Percentiles rank a stretch among this genome's conserved stretches.
Evolutionary conservation across 768 basidiomycete genomes (phyloP).

Genomic region (Goffeauzyma gilvescens): DNA sequence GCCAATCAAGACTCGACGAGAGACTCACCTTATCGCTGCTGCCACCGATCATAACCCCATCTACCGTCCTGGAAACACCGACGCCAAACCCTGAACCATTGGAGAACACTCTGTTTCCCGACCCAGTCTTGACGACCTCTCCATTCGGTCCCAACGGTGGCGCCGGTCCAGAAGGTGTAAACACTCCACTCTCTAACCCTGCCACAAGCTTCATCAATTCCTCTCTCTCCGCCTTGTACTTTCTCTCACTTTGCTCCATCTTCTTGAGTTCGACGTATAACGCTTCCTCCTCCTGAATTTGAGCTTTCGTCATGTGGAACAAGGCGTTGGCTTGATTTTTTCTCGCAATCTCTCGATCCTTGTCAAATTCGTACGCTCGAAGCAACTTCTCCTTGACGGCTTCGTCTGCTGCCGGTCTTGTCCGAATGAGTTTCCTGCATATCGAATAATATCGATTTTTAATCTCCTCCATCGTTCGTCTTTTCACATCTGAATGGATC

Average conservation of each 20-base stretch:
- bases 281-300: constrained; percentile 87
- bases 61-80: constrained; percentile 4
- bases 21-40: constrained; percentile 28
- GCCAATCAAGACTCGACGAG: not conserved
- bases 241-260: constrained; percentile 78
- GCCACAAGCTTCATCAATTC: constrained; percentile 64
- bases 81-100: constrained; percentile 7
- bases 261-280: constrained; percentile 82
- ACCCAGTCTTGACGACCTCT: constrained; percentile 43
- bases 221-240: constrained; percentile 72
- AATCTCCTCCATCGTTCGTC: constrained; percentile 41
- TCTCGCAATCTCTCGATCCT: constrained; percentile 71
- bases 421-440: constrained; percentile 69
- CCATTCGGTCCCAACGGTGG: constrained; percentile 43
- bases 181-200: constrained; percentile 70
- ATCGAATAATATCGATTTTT: constrained; percentile 88
- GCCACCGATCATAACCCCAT: constrained; percentile 13
- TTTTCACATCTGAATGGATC: constrained; percentile 50
- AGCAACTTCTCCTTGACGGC: constrained; percentile 52
- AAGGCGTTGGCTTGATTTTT: constrained; percentile 72
- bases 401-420: constrained; percentile 66
- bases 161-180: constrained; percentile 35
- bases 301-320: constrained; percentile 69
- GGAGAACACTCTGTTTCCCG: constrained; percentile 10
- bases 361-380: constrained; percentile 65